Conservation (phyloP, 2,329 filamentous ascomycete genomes). For the Penicillium sp. region DNA sequence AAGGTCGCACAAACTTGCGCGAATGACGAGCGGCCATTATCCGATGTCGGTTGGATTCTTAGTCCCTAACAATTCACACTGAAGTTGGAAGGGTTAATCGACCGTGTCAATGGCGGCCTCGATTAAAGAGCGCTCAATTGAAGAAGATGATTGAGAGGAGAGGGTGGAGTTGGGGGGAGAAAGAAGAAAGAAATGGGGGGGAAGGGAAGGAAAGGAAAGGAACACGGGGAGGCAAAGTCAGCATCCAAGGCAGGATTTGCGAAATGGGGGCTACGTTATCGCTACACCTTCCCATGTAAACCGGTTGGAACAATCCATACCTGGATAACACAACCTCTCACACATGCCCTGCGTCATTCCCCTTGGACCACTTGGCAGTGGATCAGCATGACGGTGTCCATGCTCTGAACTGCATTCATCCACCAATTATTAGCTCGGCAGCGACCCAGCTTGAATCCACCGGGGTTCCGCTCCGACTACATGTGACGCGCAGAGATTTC, state of each 20-base stretch:
- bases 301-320: background rate
- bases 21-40: constrained; percentile 41
- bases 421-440: constrained; percentile 31
- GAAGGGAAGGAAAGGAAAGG: background rate
- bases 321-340: background rate
- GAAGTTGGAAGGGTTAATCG: background rate
- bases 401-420: constrained; percentile 21
- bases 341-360: constrained; percentile 20
- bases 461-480: constrained; percentile 23
- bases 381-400: constrained; percentile 25
- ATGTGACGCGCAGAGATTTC: constrained; percentile 33
- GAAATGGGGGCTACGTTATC: constrained; percentile 11
- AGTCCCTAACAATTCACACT: background rate
- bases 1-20: constrained; percentile 52
- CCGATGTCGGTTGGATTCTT: background rate
- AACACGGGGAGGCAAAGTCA: background rate
- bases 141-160: background rate
- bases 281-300: constrained; percentile 19
- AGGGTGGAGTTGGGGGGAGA: background rate
- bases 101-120: background rate
- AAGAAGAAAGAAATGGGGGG: background rate
- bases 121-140: background rate
- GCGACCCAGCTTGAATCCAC: constrained; percentile 9
- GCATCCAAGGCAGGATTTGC: constrained; percentile 11
- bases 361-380: constrained; percentile 16